A percentile compares a stretch with the other conserved stretches of the same genome.
Evolutionary conservation across 768 basidiomycete species (phyloP).

Genomic region (Xerocomus brunneocitrinus): DNA sequence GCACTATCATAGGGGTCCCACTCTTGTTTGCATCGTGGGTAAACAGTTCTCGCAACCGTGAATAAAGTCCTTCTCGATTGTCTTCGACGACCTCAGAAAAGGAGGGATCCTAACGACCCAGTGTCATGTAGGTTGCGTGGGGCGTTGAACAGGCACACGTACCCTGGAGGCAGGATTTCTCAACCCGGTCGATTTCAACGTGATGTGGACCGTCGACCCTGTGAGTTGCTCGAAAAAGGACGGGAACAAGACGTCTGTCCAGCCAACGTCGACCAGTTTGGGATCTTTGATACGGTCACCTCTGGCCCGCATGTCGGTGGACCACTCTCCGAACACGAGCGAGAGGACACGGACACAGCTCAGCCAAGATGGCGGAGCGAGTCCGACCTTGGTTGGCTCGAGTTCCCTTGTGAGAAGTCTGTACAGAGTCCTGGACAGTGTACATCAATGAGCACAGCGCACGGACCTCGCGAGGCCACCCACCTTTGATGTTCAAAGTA

Average conservation of each 20-base stretch:
- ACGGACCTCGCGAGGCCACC: background rate
- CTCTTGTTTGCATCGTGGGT: constrained; percentile 13
- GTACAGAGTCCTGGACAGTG: constrained; percentile 30
- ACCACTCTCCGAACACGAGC: constrained; percentile 35
- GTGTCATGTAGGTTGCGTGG: background rate
- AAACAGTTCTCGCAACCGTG: constrained; percentile 20
- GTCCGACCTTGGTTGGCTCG: constrained; percentile 29
- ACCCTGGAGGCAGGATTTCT: constrained; percentile 18
- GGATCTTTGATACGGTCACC: constrained; percentile 31
- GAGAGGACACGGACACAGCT: constrained; percentile 31
- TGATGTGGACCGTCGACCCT: constrained; percentile 18
- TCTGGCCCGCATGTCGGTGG: constrained; percentile 30
- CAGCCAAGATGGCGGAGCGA: constrained; percentile 32
- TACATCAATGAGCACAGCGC: background rate
- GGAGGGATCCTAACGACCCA: constrained; percentile 6
- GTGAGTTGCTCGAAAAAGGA: constrained; percentile 18
- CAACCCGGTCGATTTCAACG: constrained; percentile 6
- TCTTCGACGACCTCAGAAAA: constrained; percentile 18
- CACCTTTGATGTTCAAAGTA: constrained; percentile 49
- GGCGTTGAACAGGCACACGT: background rate
- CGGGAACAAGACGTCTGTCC: constrained; percentile 37
- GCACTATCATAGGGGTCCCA: constrained; percentile 38
- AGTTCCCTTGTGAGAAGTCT: constrained; percentile 23
- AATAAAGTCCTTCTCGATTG: constrained; percentile 8
- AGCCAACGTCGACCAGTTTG: constrained; percentile 35